Conservation (phyloP, 371 early-diverging fungal species). For the Rhizopus delemar region DNA sequence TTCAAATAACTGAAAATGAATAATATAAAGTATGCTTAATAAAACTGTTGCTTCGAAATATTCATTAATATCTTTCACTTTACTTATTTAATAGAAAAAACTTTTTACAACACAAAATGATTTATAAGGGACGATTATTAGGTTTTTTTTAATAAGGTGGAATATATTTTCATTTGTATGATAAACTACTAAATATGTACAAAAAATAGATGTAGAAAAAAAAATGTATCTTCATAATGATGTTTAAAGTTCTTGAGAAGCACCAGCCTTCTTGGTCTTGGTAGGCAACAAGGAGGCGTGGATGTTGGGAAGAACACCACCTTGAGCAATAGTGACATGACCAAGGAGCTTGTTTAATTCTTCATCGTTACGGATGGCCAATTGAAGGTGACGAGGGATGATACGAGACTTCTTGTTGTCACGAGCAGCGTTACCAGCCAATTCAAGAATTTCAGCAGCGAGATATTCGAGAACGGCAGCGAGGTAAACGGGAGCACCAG, state of each 20-base stretch:
- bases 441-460: conserved; percentile 95
- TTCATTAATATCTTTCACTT: no score
- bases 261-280: conserved; percentile 74
- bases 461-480: conserved; percentile 96
- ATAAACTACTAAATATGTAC: conserved; percentile 7
- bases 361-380: conserved; percentile 95
- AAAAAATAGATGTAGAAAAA: conserved; percentile 1
- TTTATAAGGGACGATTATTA: no score
- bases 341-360: conserved; percentile 95
- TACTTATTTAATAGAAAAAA: no score
- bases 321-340: conserved; percentile 86
- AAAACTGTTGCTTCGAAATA: neutral
- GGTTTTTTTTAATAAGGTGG: no score
- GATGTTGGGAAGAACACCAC: conserved; percentile 89
- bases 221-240: conserved; percentile 1
- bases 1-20: conserved; percentile 24
- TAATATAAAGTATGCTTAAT: conserved; percentile 6
- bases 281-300: conserved; percentile 71
- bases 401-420: conserved; percentile 96
- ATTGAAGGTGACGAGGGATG: conserved; percentile 87
- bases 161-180: conserved; percentile 6
- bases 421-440: conserved; percentile 95
- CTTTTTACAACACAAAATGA: no score
- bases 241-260: conserved; percentile 50
- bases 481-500: conserved; percentile 93